Base-by-base conservation (phyloP, 306 rosid genomes). In the Fragaria vesca region DNA sequence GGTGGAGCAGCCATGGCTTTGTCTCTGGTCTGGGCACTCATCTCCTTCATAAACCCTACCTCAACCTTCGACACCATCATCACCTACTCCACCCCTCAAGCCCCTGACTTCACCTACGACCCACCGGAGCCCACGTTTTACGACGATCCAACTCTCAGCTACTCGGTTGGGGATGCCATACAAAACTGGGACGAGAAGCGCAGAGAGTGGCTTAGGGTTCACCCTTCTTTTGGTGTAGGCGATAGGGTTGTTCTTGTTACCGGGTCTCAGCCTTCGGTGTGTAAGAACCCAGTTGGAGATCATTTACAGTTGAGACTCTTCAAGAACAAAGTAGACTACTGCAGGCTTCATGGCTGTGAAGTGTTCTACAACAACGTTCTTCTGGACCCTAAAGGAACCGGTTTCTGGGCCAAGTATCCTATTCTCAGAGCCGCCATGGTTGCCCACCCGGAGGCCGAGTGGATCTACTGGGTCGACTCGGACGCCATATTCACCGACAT, bases 391-490 rank as follows among this genome's bases (percentile, higher is more conserved):
- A 75, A 86, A n/a, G 93, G 93, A 94, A 80, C 69, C 69, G 51
- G 84, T 0, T 91, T 88, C 60, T 95, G 99, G 97, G 97, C 93
- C 18, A 95, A 95, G 46, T 91, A 91, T 2, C 97, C 96, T 0
- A 88, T 91, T 67, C 80, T 92, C 5, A 81, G 86, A 62, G 90
- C 97, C 1, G 90, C 94, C 4, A 93, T 92, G 97, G 13, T 93
- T 83, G 94, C 97, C 67, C 99, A 92, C 13, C 97, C 97, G 1
- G 97, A 89, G 58, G 91, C 88, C 28, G 98, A 95, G 84, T 95
- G 97, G 97, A 89, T 95, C 86, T 95, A 91, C 92, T 95, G 99
- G 99, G 93, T 95, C 5, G 99, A 93, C 87, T 92, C 97, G 54
- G 97, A 92, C 84, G 97, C 97, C 1, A 12, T 87, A 74, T 82